Evolutionary conservation across 768 basidiomycete species (phyloP).

Genomic region (Suillus americanus): DNA sequence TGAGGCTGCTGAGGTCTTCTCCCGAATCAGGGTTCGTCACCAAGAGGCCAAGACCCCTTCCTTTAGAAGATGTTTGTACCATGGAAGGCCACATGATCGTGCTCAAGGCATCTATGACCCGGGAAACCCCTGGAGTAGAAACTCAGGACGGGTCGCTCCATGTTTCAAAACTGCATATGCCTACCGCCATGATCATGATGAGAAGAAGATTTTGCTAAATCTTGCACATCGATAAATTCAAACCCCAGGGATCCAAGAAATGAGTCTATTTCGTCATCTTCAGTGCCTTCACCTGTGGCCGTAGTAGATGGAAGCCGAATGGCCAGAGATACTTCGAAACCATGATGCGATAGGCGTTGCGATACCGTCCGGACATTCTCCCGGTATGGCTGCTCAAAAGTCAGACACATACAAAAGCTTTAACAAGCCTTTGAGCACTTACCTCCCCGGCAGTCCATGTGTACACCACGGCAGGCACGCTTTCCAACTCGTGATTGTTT

Average conservation of each 20-base stretch:
- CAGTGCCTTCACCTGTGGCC: conserved; percentile 43
- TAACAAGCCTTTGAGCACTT: conserved; percentile 17
- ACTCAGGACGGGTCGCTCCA: not conserved
- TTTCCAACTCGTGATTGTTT: conserved; percentile 33
- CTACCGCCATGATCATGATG: conserved; percentile 19
- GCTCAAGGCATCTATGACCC: conserved; percentile 76
- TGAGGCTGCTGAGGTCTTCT: conserved; percentile 9
- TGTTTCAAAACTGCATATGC: not conserved
- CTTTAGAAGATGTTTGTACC: conserved; percentile 34
- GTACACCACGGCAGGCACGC: conserved; percentile 71
- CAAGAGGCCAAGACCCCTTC: conserved; percentile 1
- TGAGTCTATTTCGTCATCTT: conserved; percentile 50
- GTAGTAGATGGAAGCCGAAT: conserved; percentile 47
- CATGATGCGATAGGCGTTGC: conserved; percentile 46
- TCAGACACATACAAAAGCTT: not conserved
- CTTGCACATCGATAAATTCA: conserved; percentile 62
- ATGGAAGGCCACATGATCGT: conserved; percentile 91
- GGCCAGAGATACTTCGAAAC: conserved; percentile 73
- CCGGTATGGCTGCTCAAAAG: conserved; percentile 49
- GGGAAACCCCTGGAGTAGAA: conserved; percentile 47
- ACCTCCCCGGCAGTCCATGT: conserved; percentile 73
- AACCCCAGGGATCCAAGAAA: conserved; percentile 71
- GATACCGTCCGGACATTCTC: conserved; percentile 53
- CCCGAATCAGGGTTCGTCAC: not conserved
- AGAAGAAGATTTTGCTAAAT: conserved; percentile 6